Base-by-base conservation (phyloP, 805 yeast species). In the Wickerhamiella lipophila region DNA sequence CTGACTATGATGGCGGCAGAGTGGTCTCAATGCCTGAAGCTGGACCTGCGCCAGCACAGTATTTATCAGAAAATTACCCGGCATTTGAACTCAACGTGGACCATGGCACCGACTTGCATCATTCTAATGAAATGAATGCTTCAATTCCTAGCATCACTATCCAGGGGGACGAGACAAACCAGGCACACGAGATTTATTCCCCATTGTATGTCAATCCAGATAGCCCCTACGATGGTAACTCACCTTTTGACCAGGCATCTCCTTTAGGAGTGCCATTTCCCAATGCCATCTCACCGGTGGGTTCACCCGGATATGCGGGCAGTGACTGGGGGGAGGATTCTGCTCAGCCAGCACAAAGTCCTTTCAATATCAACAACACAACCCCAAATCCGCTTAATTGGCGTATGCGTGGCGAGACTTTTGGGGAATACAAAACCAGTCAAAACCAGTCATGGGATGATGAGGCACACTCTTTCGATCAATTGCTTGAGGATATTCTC, bases 81-180 rank as follows among this genome's bases (percentile, higher is more conserved):
- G 13, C 26, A 21, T 38, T 21, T 13, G 21, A 40, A 7, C 5
- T n/a, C 13, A 6, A 9, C 30, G 23, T 19, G 23, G 30, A 40
- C 19, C 30, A 13, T 15, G n/a, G 30, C 30, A 21, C 43, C 9
- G 30, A 40, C 9, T 6, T 26, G 6, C 46, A 25, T 19, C 36
- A 30, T 9, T 13, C 29, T 3, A 26, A 18, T 9, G 46, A 42
- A 18, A 19, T 42, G 26, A 42, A 42, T 21, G 26, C 42, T 16
- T 38, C 42, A 38, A 44, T 44, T 26, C 47, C 47, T 13, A 44
- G 47, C 15, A 44, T 44, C 23, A 44, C 47, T 12, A 32, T 44
- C n/a, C 41, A 44, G 29, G 47, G 27, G 6, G 47, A 44, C 19
- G 47, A 44, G 25, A 8, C 27, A 6, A 36, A 32, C 40, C 32